Evolutionary conservation across 2,329 filamentous ascomycete species (phyloP).

Genomic region (Cladosporium sp.): DNA sequence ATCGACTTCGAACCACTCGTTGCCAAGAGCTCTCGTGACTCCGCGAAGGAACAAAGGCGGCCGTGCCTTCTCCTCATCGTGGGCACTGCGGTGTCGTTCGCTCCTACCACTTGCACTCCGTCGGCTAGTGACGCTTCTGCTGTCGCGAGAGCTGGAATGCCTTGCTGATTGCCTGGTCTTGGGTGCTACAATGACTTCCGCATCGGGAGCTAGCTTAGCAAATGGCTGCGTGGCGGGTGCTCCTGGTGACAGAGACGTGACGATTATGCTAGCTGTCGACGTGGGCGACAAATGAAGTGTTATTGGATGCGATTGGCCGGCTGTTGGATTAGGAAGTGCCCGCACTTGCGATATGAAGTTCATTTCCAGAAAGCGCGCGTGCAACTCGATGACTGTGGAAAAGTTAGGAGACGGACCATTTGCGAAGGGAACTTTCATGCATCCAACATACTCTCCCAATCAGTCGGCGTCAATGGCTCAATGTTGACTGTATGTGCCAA

Average conservation of each 20-base stretch:
- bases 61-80: constrained; percentile 60
- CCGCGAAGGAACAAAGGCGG: constrained; percentile 70
- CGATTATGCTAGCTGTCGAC: constrained; percentile 84
- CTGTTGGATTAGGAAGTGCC: constrained; percentile 75
- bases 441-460: constrained; percentile 72
- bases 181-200: constrained; percentile 93
- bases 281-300: constrained; percentile 92
- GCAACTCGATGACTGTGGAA: constrained; percentile 72
- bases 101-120: constrained; percentile 67
- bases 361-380: constrained; percentile 90
- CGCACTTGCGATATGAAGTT: constrained; percentile 91
- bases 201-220: constrained; percentile 86
- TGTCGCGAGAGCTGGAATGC: constrained; percentile 62
- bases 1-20: constrained; percentile 63
- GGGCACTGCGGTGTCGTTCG: constrained; percentile 46
- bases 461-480: constrained; percentile 86
- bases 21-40: constrained; percentile 62
- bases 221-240: constrained; percentile 66
- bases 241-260: constrained; percentile 74
- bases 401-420: not conserved
- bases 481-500: constrained; percentile 93
- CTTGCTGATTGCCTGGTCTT: constrained; percentile 66
- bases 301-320: constrained; percentile 63
- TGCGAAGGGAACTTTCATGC: constrained; percentile 10
- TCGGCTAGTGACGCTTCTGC: constrained; percentile 70